Evolutionary conservation across 768 basidiomycete genomes (phyloP).

Genomic region (Trametopsis cervina): DNA sequence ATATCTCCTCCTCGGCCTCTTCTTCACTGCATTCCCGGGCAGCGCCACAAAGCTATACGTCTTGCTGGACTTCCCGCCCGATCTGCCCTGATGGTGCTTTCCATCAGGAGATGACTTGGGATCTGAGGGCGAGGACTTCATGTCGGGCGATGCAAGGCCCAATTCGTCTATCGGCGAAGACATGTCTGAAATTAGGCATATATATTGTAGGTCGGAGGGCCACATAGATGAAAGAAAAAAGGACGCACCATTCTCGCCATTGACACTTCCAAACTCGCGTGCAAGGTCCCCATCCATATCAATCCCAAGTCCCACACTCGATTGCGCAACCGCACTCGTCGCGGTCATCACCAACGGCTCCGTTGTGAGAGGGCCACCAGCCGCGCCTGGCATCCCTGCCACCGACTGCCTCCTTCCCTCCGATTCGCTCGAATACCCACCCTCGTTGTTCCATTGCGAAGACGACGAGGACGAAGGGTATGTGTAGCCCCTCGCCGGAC

Average conservation of each 20-base stretch:
- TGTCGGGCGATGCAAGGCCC: neutral
- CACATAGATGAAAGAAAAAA: neutral
- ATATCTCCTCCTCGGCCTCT: conserved; percentile 78
- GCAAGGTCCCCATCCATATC: neutral
- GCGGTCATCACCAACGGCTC: conserved; percentile 7
- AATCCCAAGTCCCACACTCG: neutral
- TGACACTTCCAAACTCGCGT: neutral
- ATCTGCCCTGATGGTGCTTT: neutral
- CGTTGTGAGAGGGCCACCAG: conserved; percentile 5
- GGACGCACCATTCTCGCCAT: neutral
- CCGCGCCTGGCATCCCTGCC: neutral
- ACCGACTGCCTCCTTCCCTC: neutral
- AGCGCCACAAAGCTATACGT: conserved; percentile 80
- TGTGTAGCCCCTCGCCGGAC: conserved; percentile 5
- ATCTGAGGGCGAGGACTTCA: neutral
- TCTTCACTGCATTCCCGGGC: conserved; percentile 75
- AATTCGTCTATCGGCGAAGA: neutral
- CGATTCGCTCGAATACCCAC: neutral
- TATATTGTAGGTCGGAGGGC: neutral
- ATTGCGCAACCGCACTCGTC: conserved; percentile 1
- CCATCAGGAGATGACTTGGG: neutral
- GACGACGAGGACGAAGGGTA: neutral
- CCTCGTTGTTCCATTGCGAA: neutral
- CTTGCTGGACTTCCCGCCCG: conserved; percentile 35
- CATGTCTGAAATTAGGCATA: conserved; percentile 4